These are phyloP conservation scores for Grosmannia huntii DNA, from an alignment of 2,329 filamentous ascomycete genomes.

Conservation along the genomic window DNA sequence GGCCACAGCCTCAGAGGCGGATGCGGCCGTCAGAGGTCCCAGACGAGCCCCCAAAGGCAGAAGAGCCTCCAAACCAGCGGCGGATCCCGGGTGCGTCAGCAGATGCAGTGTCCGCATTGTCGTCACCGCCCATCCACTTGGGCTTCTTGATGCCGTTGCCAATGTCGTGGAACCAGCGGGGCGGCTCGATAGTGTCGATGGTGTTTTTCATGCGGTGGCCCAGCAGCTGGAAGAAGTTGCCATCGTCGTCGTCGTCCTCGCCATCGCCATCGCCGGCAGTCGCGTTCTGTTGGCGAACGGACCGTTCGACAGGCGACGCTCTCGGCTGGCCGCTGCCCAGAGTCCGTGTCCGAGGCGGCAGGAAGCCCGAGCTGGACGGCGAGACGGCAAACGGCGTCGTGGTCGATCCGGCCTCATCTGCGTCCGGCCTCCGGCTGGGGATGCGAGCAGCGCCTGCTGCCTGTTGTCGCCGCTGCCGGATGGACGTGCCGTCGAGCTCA, in stretches of 20 bases:
- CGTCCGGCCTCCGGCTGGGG: conserved; percentile 3
- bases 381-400: conserved; percentile 32
- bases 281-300: neutral
- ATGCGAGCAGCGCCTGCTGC: no score
- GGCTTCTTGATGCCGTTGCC: conserved; percentile 60
- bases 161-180: conserved; percentile 69
- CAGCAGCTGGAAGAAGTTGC: conserved; percentile 73
- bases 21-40: conserved; percentile 29
- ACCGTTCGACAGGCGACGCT: neutral
- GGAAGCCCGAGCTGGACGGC: conserved; percentile 14
- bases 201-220: conserved; percentile 85
- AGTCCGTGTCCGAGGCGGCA: conserved; percentile 14
- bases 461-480: conserved; percentile 30
- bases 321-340: conserved; percentile 14
- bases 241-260: conserved; percentile 51
- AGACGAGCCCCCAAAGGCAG: conserved; percentile 33
- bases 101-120: conserved; percentile 20
- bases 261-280: conserved; percentile 10
- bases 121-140: conserved; percentile 63
- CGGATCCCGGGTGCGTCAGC: conserved; percentile 25
- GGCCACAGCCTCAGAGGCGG: conserved; percentile 11
- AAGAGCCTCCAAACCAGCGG: conserved; percentile 39
- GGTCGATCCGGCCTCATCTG: conserved; percentile 14
- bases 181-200: conserved; percentile 68
- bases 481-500: conserved; percentile 57